phyloP scores from a whole-genome alignment of 2,329 filamentous ascomycete genomes.

The Colletotrichum gigasporum region DNA sequence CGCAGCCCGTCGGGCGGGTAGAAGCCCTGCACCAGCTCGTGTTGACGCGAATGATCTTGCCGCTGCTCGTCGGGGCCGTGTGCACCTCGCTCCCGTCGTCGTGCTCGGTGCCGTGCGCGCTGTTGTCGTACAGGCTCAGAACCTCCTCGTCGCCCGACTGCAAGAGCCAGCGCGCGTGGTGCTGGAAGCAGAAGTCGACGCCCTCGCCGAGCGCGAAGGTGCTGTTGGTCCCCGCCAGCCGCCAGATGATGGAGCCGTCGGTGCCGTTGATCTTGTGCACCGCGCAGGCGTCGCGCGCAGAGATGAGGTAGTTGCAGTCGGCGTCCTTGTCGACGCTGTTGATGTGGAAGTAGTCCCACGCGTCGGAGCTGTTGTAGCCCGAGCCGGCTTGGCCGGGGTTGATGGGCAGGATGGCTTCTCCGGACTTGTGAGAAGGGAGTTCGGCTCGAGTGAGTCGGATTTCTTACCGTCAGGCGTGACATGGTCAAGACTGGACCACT shows the following conservation, averaged over 20 bases:
- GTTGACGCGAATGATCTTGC: conserved; percentile 57
- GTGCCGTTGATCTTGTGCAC: conserved; percentile 56
- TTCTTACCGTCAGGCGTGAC: conserved; percentile 37
- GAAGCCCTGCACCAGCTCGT: conserved; percentile 58
- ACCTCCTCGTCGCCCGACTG: conserved; percentile 54
- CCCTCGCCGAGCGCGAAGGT: conserved; percentile 45
- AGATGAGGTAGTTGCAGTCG: conserved; percentile 41
- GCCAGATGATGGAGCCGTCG: conserved; percentile 61
- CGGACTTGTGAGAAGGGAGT: not conserved
- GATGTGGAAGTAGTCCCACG: conserved; percentile 50
- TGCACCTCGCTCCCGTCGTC: conserved; percentile 37
- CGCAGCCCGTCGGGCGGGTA: conserved; percentile 57
- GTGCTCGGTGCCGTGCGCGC: conserved; percentile 55
- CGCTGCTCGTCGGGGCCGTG: conserved; percentile 49
- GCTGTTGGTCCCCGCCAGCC: conserved; percentile 58
- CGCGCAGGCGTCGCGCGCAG: conserved; percentile 44
- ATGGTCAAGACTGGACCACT: conserved; percentile 49
- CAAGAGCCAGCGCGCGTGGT: conserved; percentile 55
- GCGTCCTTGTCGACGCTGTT: conserved; percentile 50
- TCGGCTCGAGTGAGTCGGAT: not conserved
- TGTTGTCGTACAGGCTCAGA: conserved; percentile 63
- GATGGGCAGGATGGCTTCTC: conserved; percentile 56
- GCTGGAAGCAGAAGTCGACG: conserved; percentile 58
- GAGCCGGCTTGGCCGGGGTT: conserved; percentile 50
- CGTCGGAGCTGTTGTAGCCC: conserved; percentile 39